phyloP scores from a whole-genome alignment of 768 basidiomycete genomes.

The Strobilomyces dryophilus region DNA sequence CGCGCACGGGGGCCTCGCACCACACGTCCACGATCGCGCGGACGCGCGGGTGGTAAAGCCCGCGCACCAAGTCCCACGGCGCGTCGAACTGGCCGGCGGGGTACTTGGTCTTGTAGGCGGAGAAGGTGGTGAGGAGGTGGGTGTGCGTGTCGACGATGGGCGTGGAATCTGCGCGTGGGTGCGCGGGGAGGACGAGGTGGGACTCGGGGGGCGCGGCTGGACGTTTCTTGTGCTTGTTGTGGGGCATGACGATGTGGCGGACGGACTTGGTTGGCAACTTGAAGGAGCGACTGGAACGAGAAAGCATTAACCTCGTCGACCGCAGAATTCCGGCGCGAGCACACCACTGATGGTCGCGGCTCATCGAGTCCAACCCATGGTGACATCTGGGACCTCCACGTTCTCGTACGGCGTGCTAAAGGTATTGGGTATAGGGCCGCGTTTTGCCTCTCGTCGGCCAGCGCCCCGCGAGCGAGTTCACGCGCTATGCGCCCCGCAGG shows the following conservation, averaged over 20 bases:
- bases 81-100: slow-evolving; percentile 47
- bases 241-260: slow-evolving; percentile 28
- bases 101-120: slow-evolving; percentile 59
- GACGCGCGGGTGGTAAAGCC: slow-evolving; percentile 54
- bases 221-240: slow-evolving; percentile 36
- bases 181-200: slow-evolving; percentile 32
- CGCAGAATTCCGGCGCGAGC: no score
- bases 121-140: slow-evolving; percentile 73
- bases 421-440: no score
- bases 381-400: no score
- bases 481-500: slow-evolving; percentile 2
- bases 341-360: no score
- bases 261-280: no score
- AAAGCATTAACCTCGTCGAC: no score
- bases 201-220: slow-evolving; percentile 27
- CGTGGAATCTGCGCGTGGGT: slow-evolving; percentile 16
- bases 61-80: slow-evolving; percentile 69
- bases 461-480: slow-evolving; percentile 9
- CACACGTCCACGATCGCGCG: slow-evolving; percentile 79
- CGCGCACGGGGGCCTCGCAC: slow-evolving; percentile 75
- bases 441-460: slow-evolving; percentile 4
- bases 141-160: slow-evolving; percentile 83
- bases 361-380: no score
- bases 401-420: no score
- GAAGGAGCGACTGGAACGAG: no score